These are phyloP conservation scores for Geotrichum bryndzae DNA, from an alignment of 1,139 yeast genomes.

Conservation along the genomic window DNA sequence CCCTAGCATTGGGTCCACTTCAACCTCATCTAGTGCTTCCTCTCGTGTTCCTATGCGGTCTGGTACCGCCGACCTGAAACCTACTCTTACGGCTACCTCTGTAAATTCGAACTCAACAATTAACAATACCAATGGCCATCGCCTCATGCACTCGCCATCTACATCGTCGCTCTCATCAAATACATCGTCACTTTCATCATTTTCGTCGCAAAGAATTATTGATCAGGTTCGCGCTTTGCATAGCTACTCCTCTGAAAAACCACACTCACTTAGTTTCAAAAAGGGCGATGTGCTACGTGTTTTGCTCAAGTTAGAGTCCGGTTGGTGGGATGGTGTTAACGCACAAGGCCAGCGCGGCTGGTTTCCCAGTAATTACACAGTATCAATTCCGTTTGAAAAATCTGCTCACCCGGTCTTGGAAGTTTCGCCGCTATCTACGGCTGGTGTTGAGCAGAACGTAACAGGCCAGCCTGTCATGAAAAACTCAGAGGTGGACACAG, in stretches of 20 bases:
- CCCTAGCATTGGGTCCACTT: not conserved
- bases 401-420: not conserved
- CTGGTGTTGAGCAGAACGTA: not conserved
- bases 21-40: not conserved
- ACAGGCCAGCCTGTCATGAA: not conserved
- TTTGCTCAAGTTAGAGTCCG: slow-evolving; percentile 43
- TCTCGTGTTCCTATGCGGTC: not conserved
- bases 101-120: not conserved
- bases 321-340: slow-evolving; percentile 37
- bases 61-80: not conserved
- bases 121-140: not conserved
- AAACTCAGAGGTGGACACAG: not conserved
- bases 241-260: slow-evolving; percentile 59
- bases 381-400: not conserved
- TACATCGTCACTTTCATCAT: slow-evolving; percentile 6
- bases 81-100: not conserved
- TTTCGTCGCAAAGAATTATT: slow-evolving; percentile 7
- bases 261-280: slow-evolving; percentile 58
- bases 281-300: slow-evolving; percentile 55
- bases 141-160: slow-evolving; percentile 1
- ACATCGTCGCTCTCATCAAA: slow-evolving; percentile 1
- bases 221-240: slow-evolving; percentile 46
- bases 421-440: not conserved
- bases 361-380: slow-evolving; percentile 33
- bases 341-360: slow-evolving; percentile 31